Conservation (phyloP, 2,329 filamentous ascomycete genomes). For the Penicillium occitanis region DNA sequence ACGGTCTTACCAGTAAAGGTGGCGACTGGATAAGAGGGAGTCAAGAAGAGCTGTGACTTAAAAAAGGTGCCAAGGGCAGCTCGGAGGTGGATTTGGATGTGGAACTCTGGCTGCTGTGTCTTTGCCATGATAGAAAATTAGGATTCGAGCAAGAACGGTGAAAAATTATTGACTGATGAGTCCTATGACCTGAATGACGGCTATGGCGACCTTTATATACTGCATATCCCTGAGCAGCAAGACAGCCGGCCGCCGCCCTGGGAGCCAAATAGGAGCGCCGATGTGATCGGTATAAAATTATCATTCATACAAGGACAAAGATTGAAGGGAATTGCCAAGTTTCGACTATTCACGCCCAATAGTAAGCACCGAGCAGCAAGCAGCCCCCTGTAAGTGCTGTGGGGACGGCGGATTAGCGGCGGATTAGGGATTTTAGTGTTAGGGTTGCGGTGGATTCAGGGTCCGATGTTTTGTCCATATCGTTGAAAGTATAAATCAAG, state of each 20-base stretch:
- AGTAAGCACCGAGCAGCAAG: neutral
- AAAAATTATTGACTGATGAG: neutral
- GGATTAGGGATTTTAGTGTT: neutral
- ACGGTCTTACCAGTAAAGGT: conserved; percentile 36
- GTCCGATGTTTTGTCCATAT: no score
- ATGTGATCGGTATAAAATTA: neutral
- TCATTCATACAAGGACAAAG: neutral
- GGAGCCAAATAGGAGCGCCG: neutral
- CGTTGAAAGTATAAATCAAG: no score
- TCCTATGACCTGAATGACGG: neutral
- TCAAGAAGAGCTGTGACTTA: conserved; percentile 14
- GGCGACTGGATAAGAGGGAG: neutral
- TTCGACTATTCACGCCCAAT: neutral
- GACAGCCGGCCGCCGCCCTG: neutral
- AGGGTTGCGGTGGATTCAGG: no score
- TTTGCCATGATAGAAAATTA: neutral
- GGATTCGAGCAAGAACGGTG: neutral
- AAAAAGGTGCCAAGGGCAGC: conserved; percentile 5
- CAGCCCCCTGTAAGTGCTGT: neutral
- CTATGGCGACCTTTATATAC: neutral
- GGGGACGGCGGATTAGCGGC: neutral
- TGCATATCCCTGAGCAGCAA: neutral
- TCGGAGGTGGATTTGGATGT: neutral
- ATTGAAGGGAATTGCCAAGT: neutral
- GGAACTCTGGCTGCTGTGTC: neutral